Evolutionary conservation across 2,329 filamentous ascomycete genomes (phyloP), one percentile per base, ranked within the genome.

Genomic region (Colletotrichum sansevieriae): DNA sequence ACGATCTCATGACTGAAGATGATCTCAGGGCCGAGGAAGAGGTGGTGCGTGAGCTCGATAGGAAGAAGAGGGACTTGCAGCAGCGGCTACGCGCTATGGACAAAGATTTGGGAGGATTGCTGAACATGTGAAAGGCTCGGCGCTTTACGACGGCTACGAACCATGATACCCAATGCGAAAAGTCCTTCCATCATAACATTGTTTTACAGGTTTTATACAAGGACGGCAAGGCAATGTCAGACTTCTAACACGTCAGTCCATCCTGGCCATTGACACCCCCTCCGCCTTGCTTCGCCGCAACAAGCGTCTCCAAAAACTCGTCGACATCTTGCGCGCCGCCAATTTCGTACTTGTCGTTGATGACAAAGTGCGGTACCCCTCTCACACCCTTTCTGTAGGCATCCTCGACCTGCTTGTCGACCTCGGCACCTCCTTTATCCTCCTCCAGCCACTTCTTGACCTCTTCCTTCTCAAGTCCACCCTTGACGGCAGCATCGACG

Each of bases 311-410:
- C 70, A 92, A 77, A 75, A 95, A 95, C 2, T 85, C 85, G 52
- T 84, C 82, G 2, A 90, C 84, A 68, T 94, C 91, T 79, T 94
- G 90, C 1, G 92, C 92, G 1, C 92, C 93, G 33, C 89, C 85
- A 35, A 95, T 78, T 72, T 90, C 86, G 77, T 89, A 91, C 72
- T 82, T 83, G 2, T 83, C 90, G 74, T 95, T 91, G 71, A 96
- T 86, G 12, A 88, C 88, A 76, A 93, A 95, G 76, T 92, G 88
- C 7, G 93, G 92, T 70, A 96, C 93, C 0, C 92, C 92, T 62
- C 80, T 84, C 44, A 95, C 75, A 10, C 81, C 81, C 74, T 85
- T 83, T 9, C 76, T 77, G 72, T 84, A 83, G 44, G 88, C 85
- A 71, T 84, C 79, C 33, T 79, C 75, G 6, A 88, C 88, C 74